Evolutionary conservation across 352 stramenopile genomes (phyloP).

Genomic region (Pythium utonaiense): DNA sequence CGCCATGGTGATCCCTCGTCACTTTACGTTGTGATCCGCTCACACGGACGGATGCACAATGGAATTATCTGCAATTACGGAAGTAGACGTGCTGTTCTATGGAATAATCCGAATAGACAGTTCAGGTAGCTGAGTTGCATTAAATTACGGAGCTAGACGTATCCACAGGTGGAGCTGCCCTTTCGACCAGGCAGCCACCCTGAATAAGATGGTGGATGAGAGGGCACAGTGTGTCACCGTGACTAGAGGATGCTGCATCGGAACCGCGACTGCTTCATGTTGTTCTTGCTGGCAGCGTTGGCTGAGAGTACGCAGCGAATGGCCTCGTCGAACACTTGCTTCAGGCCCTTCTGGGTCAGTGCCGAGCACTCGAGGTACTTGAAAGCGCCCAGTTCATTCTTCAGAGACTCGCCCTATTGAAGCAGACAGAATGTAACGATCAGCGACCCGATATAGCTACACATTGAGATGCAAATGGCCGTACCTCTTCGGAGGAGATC

Average conservation of each 20-base stretch:
- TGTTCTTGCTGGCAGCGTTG: conserved; percentile 40
- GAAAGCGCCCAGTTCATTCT: conserved; percentile 86
- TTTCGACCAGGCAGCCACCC: neutral
- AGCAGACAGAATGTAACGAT: neutral
- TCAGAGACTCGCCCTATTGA: conserved; percentile 79
- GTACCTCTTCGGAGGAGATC: conserved; percentile 70
- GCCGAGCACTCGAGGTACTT: conserved; percentile 94
- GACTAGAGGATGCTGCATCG: conserved; percentile 68
- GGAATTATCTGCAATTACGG: neutral
- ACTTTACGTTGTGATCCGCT: neutral
- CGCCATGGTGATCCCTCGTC: conserved; percentile 24
- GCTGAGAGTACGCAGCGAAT: conserved; percentile 89
- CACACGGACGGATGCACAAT: neutral
- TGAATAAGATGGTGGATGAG: conserved; percentile 11
- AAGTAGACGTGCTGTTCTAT: neutral
- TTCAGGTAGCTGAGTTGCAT: conserved; percentile 11
- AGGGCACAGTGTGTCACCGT: neutral
- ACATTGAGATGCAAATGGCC: neutral
- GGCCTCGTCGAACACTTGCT: conserved; percentile 92
- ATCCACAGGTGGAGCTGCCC: neutral
- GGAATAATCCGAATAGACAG: conserved; percentile 10
- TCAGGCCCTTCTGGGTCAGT: conserved; percentile 91
- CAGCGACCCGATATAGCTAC: neutral
- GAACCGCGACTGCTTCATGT: conserved; percentile 20
- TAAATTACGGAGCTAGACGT: conserved; percentile 31